These are phyloP conservation scores for Mycotypha africana DNA, from an alignment of 371 early-diverging fungal species.

Conservation along the genomic window DNA sequence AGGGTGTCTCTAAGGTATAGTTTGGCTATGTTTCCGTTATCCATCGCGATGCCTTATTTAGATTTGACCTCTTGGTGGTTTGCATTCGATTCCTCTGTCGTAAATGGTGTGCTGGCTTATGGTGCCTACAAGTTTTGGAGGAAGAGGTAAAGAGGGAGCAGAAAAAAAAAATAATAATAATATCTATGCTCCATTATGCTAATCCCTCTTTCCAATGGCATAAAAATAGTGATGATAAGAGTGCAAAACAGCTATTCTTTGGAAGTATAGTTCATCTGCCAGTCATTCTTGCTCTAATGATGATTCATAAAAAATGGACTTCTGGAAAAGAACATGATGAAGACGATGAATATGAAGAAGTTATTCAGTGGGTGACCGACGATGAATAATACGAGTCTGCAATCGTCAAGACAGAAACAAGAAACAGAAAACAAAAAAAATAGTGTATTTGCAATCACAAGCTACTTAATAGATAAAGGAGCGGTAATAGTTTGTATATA, in stretches of 20 bases:
- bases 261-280: constrained; percentile 86
- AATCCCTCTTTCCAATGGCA: background rate
- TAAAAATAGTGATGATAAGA: constrained; percentile 62
- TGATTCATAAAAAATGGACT: constrained; percentile 71
- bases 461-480: too few relatives aligned
- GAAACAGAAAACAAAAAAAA: too few relatives aligned
- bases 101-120: constrained; percentile 69
- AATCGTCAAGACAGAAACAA: too few relatives aligned
- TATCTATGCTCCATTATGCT: background rate
- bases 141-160: constrained; percentile 25
- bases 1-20: constrained; percentile 84
- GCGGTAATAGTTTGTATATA: too few relatives aligned
- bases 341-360: constrained; percentile 16
- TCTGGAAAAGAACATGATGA: constrained; percentile 1
- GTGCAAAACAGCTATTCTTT: constrained; percentile 87
- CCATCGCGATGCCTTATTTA: constrained; percentile 51
- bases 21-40: constrained; percentile 82
- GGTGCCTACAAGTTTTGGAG: constrained; percentile 77
- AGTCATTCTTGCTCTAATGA: constrained; percentile 75
- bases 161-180: background rate
- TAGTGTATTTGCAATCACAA: too few relatives aligned
- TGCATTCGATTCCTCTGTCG: constrained; percentile 64
- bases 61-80: constrained; percentile 83
- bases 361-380: constrained; percentile 18
- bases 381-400: constrained; percentile 2